phyloP scores from a whole-genome alignment of 805 yeast species.

The Teunomyces gatunensis region DNA sequence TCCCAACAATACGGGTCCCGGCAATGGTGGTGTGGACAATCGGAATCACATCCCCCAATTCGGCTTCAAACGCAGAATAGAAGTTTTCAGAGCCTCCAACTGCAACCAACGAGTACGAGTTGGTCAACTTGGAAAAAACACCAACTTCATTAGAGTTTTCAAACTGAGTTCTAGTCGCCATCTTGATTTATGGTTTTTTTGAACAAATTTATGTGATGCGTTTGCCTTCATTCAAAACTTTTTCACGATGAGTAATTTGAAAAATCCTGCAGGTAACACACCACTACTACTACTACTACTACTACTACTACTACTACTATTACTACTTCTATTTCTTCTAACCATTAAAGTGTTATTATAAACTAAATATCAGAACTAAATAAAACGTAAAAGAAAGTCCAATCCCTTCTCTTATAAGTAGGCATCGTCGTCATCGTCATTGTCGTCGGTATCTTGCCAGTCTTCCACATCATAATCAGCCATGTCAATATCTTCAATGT shows the following conservation, averaged over 20 bases:
- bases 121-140: constrained; percentile 91
- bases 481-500: constrained; percentile 46
- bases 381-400: not conserved
- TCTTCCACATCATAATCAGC: constrained; percentile 58
- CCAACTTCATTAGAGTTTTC: constrained; percentile 66
- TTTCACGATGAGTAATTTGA: constrained; percentile 7
- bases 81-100: constrained; percentile 88
- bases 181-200: constrained; percentile 9
- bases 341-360: not conserved
- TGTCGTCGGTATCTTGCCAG: constrained; percentile 60
- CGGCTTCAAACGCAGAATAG: constrained; percentile 95
- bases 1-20: constrained; percentile 95
- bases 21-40: constrained; percentile 97
- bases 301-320: no score
- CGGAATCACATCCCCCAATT: constrained; percentile 93
- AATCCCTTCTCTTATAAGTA: not conserved
- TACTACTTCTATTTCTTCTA: not conserved
- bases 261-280: not conserved
- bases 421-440: constrained; percentile 45
- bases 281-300: no score
- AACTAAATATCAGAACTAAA: constrained; percentile 3
- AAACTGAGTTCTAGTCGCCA: constrained; percentile 50
- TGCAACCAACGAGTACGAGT: constrained; percentile 93
- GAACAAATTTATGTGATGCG: not conserved
- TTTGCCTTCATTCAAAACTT: constrained; percentile 3